Conservation (phyloP, 129 eudicot species). For the Lonicera japonica region DNA sequence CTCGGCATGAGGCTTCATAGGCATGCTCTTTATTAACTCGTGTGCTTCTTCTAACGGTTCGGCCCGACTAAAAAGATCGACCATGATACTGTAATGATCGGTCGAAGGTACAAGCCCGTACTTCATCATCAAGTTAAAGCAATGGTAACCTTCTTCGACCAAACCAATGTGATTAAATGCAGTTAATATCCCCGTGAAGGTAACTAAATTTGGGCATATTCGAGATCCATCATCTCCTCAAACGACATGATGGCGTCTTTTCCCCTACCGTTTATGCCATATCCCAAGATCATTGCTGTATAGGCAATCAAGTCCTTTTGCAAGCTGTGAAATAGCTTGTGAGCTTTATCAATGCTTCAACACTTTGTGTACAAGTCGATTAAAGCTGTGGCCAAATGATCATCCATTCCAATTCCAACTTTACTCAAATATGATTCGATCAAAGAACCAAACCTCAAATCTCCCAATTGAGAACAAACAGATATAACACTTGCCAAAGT, state of each 20-base stretch:
- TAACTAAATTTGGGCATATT: conserved; percentile 37
- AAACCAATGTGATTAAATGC: conserved; percentile 52
- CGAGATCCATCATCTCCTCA: conserved; percentile 32
- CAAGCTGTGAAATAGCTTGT: conserved; percentile 33
- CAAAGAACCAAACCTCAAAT: conserved; percentile 28
- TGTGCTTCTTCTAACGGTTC: conserved; percentile 48
- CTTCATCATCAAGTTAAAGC: conserved; percentile 38
- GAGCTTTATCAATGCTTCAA: conserved; percentile 49
- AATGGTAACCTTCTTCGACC: conserved; percentile 48
- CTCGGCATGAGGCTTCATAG: conserved; percentile 49
- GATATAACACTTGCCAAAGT: conserved; percentile 49
- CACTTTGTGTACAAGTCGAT: conserved; percentile 56
- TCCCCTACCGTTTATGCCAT: conserved; percentile 47
- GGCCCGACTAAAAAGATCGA: conserved; percentile 49
- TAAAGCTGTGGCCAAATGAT: conserved; percentile 47
- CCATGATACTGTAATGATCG: conserved; percentile 60
- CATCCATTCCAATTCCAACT: conserved; percentile 47
- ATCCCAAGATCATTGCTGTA: conserved; percentile 60
- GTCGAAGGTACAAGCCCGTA: conserved; percentile 37
- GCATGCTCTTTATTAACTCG: conserved; percentile 53
- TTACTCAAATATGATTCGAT: conserved; percentile 31
- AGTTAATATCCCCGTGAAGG: conserved; percentile 47
- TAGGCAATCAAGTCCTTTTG: conserved; percentile 49
- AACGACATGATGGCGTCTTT: conserved; percentile 35
- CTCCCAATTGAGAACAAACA: conserved; percentile 57